phyloP scores from a whole-genome alignment of 2,329 filamentous ascomycete species.

The Trichoderma brevicompactum region DNA sequence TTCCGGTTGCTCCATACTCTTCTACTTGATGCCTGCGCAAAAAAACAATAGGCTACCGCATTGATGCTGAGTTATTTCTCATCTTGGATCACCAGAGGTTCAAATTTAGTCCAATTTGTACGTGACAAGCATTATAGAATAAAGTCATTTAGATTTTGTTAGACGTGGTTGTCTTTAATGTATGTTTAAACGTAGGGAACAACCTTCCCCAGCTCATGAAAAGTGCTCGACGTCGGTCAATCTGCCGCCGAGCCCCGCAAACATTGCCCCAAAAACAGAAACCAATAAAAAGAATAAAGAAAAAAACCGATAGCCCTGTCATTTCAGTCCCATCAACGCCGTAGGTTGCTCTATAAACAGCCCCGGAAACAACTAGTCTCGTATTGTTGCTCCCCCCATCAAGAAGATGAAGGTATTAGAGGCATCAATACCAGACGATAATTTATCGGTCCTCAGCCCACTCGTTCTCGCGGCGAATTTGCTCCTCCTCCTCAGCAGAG shows the following conservation, averaged over 20 bases:
- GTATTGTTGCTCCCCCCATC: slow-evolving; percentile 1
- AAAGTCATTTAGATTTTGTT: neutral
- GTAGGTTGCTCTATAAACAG: slow-evolving; percentile 28
- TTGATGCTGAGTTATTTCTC: neutral
- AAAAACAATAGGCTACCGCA: neutral
- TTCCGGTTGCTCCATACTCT: too few relatives aligned
- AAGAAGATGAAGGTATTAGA: slow-evolving; percentile 7
- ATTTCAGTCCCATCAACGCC: slow-evolving; percentile 34
- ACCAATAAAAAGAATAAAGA: slow-evolving; percentile 1
- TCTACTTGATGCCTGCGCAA: too few relatives aligned
- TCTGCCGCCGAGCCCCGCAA: slow-evolving; percentile 15
- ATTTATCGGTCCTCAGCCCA: slow-evolving; percentile 82
- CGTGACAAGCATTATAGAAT: neutral
- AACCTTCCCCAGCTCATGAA: slow-evolving; percentile 11
- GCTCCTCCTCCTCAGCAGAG: slow-evolving; percentile 97
- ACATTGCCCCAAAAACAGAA: slow-evolving; percentile 18
- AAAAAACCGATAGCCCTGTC: slow-evolving; percentile 28
- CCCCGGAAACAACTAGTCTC: slow-evolving; percentile 6
- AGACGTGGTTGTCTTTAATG: neutral
- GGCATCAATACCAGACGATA: neutral
- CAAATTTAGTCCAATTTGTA: neutral
- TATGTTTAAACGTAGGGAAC: neutral
- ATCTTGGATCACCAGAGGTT: neutral
- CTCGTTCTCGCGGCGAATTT: slow-evolving; percentile 90
- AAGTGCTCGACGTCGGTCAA: slow-evolving; percentile 8